These are phyloP conservation scores for Luffa aegyptiaca DNA, from an alignment of 306 rosid genomes.

Conservation along the genomic window DNA sequence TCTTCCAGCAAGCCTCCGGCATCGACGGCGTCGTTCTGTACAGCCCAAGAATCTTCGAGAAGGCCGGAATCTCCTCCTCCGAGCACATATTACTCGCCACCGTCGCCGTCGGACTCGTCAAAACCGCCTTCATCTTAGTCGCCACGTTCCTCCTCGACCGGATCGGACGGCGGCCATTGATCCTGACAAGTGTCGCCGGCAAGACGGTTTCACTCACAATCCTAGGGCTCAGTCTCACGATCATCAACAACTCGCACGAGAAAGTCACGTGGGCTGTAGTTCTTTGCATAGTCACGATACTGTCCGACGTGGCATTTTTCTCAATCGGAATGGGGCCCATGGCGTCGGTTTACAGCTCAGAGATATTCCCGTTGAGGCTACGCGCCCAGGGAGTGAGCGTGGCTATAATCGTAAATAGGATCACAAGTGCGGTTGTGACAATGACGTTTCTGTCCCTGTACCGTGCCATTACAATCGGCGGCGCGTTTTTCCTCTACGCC, in stretches of 20 bases:
- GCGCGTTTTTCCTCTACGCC: conserved; percentile 58
- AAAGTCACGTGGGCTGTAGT: conserved; percentile 48
- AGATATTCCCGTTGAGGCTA: conserved; percentile 64
- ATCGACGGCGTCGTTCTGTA: conserved; percentile 69
- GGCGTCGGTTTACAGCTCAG: conserved; percentile 63
- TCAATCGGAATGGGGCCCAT: conserved; percentile 86
- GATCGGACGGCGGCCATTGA: conserved; percentile 61
- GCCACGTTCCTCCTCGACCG: conserved; percentile 56
- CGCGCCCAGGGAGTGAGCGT: conserved; percentile 67
- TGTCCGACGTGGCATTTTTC: conserved; percentile 45
- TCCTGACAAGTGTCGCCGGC: conserved; percentile 46
- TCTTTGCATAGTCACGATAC: conserved; percentile 28
- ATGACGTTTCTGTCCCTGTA: conserved; percentile 64
- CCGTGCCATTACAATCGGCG: conserved; percentile 41
- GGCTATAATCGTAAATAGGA: conserved; percentile 47
- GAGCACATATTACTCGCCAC: conserved; percentile 32
- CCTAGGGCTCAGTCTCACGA: conserved; percentile 23
- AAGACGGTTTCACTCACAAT: conserved; percentile 36
- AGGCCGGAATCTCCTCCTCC: conserved; percentile 38
- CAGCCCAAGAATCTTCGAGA: conserved; percentile 54
- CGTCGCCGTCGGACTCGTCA: conserved; percentile 60
- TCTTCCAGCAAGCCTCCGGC: conserved; percentile 66
- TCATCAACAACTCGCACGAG: not conserved
- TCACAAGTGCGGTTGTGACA: conserved; percentile 47
- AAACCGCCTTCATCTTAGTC: conserved; percentile 47